Conservation (phyloP, 768 basidiomycete genomes). For the Russula abietina region DNA sequence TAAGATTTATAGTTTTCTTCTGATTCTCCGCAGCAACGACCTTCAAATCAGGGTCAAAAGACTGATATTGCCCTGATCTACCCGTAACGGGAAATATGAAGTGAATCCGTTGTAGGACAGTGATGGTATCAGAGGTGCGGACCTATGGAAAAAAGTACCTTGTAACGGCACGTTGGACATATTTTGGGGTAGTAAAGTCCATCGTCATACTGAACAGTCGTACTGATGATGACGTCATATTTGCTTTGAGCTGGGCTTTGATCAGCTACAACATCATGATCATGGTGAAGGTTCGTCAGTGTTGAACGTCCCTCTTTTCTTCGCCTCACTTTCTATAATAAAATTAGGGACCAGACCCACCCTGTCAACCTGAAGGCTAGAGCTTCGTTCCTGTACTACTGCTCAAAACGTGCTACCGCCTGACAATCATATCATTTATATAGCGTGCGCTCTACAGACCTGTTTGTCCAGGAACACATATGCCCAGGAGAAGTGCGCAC, state of each 20-base stretch:
- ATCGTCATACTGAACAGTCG: too few species aligned
- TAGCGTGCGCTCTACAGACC: constrained; percentile 57
- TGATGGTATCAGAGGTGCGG: too few species aligned
- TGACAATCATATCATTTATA: constrained; percentile 27
- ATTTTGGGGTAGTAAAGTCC: too few species aligned
- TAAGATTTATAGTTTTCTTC: neutral
- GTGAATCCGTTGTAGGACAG: neutral
- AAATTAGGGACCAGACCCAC: constrained; percentile 11
- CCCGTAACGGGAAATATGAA: neutral
- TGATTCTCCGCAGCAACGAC: neutral
- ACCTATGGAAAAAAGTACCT: too few species aligned
- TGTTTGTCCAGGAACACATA: constrained; percentile 65
- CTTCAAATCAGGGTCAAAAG: too few species aligned
- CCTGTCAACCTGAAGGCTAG: constrained; percentile 24
- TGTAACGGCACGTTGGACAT: too few species aligned
- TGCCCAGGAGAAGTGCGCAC: constrained; percentile 54
- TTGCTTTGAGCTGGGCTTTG: too few species aligned
- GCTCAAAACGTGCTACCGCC: neutral
- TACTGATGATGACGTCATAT: too few species aligned
- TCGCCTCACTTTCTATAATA: neutral
- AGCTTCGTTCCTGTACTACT: neutral
- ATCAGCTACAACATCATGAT: neutral
- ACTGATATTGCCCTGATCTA: too few species aligned
- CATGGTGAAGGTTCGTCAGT: constrained; percentile 9
- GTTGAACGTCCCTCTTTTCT: neutral